Base-by-base conservation (phyloP, 306 rosid genomes). In the Urtica urens region DNA sequence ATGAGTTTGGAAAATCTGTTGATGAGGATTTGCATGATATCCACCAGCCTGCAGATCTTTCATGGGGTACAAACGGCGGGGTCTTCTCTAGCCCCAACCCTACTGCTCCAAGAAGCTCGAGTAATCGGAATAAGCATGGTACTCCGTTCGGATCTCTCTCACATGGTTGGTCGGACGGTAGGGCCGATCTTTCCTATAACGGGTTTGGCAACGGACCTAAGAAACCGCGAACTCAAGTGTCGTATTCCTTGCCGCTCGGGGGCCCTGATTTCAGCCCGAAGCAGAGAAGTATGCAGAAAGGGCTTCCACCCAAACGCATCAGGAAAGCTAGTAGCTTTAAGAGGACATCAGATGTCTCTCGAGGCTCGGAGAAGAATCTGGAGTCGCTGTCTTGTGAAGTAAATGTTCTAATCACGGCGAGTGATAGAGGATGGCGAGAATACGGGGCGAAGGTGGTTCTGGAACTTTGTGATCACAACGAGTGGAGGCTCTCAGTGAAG, bases 401-500 rank as follows among this genome's bases (percentile, higher is more conserved):
- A 37, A 92, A 92, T 72, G 65, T 92, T 46, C 65, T 92, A 67
- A 61, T 92, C 33, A 82, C 85, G 10, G 64, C 63, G 51, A 76
- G 81, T 55, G 87, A 79, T 37, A 82, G 72, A 70, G 99, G 99
- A 14, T 82, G 94, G 99, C 80, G 99, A 65, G 93, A 79, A 68
- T 77, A 67, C 63, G 94, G 92, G 40, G 87, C 79, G 37, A 69
- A 46, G 42, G 71, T 92, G 57, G 72, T 71, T 17, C 43, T 92
- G 13, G 99, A 92, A 79, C 70, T 77, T 46, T 72, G 71, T 85
- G 83, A 85, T 31, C 82, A 75, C 59, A 79, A 76, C 58, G 96
- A 92, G 70, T 92, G 99, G 96, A 85, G 60, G 76, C 96, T 92
- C 51, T 79, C 86, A 25, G 94, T 92, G 42, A 92, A 86, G 68